Base-by-base conservation (phyloP, 345 rosid species). In the Mallotus nudiflorus region DNA sequence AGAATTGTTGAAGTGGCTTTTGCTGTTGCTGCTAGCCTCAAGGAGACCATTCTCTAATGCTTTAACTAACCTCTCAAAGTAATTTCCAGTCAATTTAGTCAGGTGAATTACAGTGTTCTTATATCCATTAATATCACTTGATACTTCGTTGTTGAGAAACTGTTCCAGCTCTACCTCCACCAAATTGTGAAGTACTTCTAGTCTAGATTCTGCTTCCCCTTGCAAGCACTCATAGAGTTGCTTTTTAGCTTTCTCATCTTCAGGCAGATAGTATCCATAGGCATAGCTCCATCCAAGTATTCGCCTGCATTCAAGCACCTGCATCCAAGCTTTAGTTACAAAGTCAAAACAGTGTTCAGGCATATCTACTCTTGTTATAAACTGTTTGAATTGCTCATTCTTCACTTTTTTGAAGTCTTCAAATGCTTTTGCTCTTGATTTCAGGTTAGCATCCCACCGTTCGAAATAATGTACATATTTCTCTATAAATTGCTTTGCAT, bases 11-110 rank as follows among this genome's bases (percentile, higher is more conserved):
- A n/a, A n/a, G n/a, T n/a, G n/a, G n/a, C n/a, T n/a, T n/a, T n/a
- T n/a, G n/a, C n/a, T n/a, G n/a, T n/a, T n/a, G n/a, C n/a, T n/a
- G n/a, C n/a, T n/a, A n/a, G n/a, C 83, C 29, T 82, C 85, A 15
- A 74, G 56, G 10, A 82, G 60, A 5, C 83, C 85, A 68, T 79
- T 79, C 79, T 82, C 81, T 60, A 79, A 54, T 46, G 79, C 85
- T 20, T 33, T 45, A 11, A 79, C 77, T 65, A 82, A 56, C 46
- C 79, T 82, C 27, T 77, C 67, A n/a, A 82, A 82, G 77, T 70
- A 82, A 61, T 24, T 51, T 50, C 54, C 49, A 19, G 79, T 73
- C 58, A 75, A 79, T 3, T 70, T 50, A 0, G 0, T 29, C 58
- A 78, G 78, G 22, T n/a, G n/a, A n/a, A n/a, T n/a, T n/a, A n/a